Evolutionary conservation across 441 rosid genomes (phyloP).

Genomic region (Pelargonium citronellum): DNA sequence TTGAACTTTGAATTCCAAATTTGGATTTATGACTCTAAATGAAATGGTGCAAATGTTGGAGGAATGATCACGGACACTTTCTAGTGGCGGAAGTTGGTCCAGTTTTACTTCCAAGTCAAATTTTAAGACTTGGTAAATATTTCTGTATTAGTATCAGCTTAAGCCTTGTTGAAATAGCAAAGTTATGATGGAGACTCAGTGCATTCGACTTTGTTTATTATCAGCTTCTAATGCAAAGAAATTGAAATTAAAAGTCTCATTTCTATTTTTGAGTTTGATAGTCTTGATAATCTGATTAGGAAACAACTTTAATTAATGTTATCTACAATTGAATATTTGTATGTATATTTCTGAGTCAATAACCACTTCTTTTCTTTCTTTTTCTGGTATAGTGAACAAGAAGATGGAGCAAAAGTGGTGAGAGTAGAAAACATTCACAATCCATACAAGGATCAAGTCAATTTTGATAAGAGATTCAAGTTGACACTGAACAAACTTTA

Average conservation of each 20-base stretch:
- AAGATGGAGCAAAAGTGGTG: constrained; percentile 76
- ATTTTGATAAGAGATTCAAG: constrained; percentile 68
- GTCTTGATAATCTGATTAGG: too few species aligned
- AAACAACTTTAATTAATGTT: neutral
- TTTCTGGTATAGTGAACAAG: constrained; percentile 48
- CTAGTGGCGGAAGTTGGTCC: too few species aligned
- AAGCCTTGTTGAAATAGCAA: neutral
- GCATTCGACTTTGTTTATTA: neutral
- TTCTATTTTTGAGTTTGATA: too few species aligned
- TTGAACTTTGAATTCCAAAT: neutral
- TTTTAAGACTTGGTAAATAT: neutral
- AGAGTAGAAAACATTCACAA: constrained; percentile 80
- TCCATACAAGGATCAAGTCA: constrained; percentile 59
- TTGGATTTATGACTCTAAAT: neutral
- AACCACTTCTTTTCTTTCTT: constrained; percentile 13
- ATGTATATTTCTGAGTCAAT: neutral
- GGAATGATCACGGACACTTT: too few species aligned
- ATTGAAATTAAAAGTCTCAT: too few species aligned
- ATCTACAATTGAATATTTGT: neutral
- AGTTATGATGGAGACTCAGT: neutral
- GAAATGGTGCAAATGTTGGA: too few species aligned
- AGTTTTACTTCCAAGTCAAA: neutral
- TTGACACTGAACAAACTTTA: constrained; percentile 82
- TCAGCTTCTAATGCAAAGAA: neutral
- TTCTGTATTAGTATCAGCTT: neutral